These are phyloP conservation scores for Dichotomocladium elegans DNA, from an alignment of 371 early-diverging fungal species.

Conservation along the genomic window DNA sequence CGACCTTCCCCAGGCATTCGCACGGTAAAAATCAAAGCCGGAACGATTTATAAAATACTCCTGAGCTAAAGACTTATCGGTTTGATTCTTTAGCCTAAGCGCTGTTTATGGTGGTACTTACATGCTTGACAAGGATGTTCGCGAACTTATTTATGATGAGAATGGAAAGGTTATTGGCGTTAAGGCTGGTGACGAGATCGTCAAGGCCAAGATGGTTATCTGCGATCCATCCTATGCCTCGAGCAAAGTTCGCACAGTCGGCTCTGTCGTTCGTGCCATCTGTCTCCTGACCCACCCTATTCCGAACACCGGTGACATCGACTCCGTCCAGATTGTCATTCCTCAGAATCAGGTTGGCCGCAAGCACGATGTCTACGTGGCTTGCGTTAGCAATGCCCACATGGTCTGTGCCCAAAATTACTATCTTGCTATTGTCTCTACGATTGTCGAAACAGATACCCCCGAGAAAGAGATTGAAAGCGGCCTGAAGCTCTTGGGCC, in stretches of 20 bases:
- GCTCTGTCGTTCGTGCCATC: conserved; percentile 91
- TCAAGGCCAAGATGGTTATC: conserved; percentile 83
- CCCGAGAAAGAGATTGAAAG: conserved; percentile 87
- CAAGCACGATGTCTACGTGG: conserved; percentile 94
- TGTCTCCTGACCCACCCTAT: conserved; percentile 92
- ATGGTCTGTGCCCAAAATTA: conserved; percentile 86
- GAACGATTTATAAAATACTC: conserved; percentile 12
- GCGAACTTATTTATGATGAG: conserved; percentile 78
- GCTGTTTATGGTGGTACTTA: conserved; percentile 98
- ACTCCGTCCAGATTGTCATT: conserved; percentile 95
- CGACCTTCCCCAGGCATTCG: conserved; percentile 99
- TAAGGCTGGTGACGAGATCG: conserved; percentile 81
- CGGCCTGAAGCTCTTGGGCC: conserved; percentile 87
- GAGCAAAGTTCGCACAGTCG: conserved; percentile 70
- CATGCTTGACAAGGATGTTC: conserved; percentile 90
- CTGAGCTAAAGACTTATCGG: neutral
- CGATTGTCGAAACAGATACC: conserved; percentile 84
- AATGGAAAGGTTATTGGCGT: conserved; percentile 87
- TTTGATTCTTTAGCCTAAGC: conserved; percentile 55
- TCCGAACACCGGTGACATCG: conserved; percentile 86
- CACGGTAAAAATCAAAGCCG: too few relatives aligned
- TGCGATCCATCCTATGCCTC: conserved; percentile 94
- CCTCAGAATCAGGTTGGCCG: conserved; percentile 95
- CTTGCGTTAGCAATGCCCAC: conserved; percentile 87
- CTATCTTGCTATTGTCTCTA: conserved; percentile 93